A percentile compares a stretch with the other conserved stretches of the same genome.
Evolutionary conservation across 106 monocot species (phyloP).

Genomic region (Dendrobium nobile): DNA sequence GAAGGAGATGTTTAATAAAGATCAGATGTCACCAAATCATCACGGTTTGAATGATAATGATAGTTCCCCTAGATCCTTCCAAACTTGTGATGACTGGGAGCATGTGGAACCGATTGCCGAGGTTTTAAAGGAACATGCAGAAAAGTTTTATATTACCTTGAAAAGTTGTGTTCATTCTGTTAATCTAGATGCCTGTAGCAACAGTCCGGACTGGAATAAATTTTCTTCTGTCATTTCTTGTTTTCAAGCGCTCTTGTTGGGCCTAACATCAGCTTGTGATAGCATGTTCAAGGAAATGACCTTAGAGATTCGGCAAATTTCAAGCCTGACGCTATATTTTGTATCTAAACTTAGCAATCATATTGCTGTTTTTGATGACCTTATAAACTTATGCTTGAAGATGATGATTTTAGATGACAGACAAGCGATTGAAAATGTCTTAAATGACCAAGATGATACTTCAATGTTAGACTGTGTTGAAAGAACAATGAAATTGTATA

Average conservation of each 20-base stretch:
- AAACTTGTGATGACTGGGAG: slow-evolving; percentile 22
- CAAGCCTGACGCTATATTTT: slow-evolving; percentile 13
- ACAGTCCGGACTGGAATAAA: slow-evolving; percentile 25
- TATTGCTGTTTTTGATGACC: slow-evolving; percentile 44
- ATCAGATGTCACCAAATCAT: neutral
- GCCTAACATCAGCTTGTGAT: slow-evolving; percentile 39
- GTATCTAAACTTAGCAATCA: slow-evolving; percentile 32
- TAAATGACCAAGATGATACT: neutral
- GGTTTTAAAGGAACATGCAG: slow-evolving; percentile 28
- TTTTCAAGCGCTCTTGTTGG: slow-evolving; percentile 73
- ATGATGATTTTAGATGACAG: slow-evolving; percentile 20
- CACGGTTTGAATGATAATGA: neutral
- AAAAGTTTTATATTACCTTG: slow-evolving; percentile 16
- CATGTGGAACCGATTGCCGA: slow-evolving; percentile 31
- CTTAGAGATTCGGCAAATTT: neutral
- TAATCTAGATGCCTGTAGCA: slow-evolving; percentile 19
- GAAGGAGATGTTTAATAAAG: slow-evolving; percentile 1
- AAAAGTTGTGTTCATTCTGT: slow-evolving; percentile 4
- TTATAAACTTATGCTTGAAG: slow-evolving; percentile 45
- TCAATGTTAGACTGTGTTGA: slow-evolving; percentile 11
- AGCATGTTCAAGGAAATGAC: slow-evolving; percentile 13
- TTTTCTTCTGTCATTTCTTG: slow-evolving; percentile 53
- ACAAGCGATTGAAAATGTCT: neutral
- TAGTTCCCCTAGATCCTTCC: neutral
- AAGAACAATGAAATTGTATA: slow-evolving; percentile 14